phyloP scores from a whole-genome alignment of 1,284 basidiomycete genomes.

The Rhodotorula sp. region DNA sequence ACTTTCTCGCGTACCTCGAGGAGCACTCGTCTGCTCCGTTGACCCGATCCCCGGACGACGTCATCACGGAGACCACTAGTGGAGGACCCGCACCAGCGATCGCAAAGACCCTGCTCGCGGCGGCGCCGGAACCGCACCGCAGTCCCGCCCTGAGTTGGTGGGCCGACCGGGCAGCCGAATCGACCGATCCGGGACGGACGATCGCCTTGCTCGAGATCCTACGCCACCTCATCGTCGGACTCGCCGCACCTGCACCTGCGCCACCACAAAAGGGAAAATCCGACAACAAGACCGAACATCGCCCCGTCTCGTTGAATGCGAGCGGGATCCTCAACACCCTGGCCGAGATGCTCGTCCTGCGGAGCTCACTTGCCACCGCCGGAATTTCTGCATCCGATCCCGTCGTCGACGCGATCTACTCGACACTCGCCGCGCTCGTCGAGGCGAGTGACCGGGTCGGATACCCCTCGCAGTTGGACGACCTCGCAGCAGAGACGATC shows the following conservation, averaged over 20 bases:
- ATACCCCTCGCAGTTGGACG: constrained; percentile 1
- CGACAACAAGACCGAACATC: not conserved
- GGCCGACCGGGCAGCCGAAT: constrained; percentile 74
- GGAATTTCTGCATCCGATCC: not conserved
- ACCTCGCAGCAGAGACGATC: not conserved
- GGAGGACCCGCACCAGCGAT: constrained; percentile 46
- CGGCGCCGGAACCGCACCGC: constrained; percentile 88
- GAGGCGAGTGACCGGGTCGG: not conserved
- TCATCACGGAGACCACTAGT: not conserved
- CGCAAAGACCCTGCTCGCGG: constrained; percentile 65
- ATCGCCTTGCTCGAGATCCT: constrained; percentile 74
- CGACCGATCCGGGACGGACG: constrained; percentile 59
- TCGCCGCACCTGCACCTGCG: not conserved
- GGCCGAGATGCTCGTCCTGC: constrained; percentile 22
- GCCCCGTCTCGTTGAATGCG: constrained; percentile 1
- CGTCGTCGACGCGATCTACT: not conserved
- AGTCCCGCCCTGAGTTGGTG: constrained; percentile 74
- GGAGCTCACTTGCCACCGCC: constrained; percentile 57
- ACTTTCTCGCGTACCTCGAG: constrained; percentile 59
- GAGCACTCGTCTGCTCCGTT: constrained; percentile 45
- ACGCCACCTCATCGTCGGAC: constrained; percentile 60
- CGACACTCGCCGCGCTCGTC: not conserved
- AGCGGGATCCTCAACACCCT: constrained; percentile 16
- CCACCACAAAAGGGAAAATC: not conserved
- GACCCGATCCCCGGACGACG: too few species aligned